Evolutionary conservation across 257 asterid species (phyloP), one percentile per base, ranked within the genome.

Genomic region (Capsicum rhomboideum): DNA sequence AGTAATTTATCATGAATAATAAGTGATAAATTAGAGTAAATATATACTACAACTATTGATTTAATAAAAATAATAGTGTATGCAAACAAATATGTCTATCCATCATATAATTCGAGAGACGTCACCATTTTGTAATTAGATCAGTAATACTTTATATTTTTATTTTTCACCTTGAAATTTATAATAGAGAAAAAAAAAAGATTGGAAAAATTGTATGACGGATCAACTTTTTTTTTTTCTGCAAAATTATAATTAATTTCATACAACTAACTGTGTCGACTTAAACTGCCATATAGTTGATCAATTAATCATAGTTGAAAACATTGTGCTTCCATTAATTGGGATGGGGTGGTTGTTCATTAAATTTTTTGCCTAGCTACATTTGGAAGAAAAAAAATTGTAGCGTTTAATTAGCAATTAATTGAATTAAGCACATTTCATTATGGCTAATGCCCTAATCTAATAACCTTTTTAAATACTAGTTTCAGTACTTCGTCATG

Each of bases 351-450:
- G 8, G 82, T 31, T 55, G 85, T 40, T 34, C 82, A 81, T 84
- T 81, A 85, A 81, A 78, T 87, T 46, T 54, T 54, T 87, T 78
- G 53, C 53, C 31, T 44, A 72, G 14, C 80, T 72, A 72, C 80
- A 72, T 72, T 72, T 44, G 21, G 4, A 20, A 44, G 12, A 21
- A 42, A 23, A 21, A 46, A 63, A 12, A 12, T 29, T 42, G n/a
- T 26, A 72, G 37, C 79, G 12, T 31, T 42, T 71, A 64, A 64
- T 64, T 28, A 40, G 28, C 58, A 44, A 72, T 44, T 44, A 72
- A 72, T 44, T 72, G 40, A 21, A 72, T 44, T 21, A 72, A 72
- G 40, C 23, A 13, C 18, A 72, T 21, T n/a, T 74, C 29, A 44
- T 46, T 23, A 42, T 46, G 80, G 80, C 80, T 44, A 44, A 74